A percentile compares a stretch with the other conserved stretches of the same genome.
These are phyloP conservation scores for Neobulgaria alba DNA, from an alignment of 2,329 filamentous ascomycete species.

Conservation along the genomic window DNA sequence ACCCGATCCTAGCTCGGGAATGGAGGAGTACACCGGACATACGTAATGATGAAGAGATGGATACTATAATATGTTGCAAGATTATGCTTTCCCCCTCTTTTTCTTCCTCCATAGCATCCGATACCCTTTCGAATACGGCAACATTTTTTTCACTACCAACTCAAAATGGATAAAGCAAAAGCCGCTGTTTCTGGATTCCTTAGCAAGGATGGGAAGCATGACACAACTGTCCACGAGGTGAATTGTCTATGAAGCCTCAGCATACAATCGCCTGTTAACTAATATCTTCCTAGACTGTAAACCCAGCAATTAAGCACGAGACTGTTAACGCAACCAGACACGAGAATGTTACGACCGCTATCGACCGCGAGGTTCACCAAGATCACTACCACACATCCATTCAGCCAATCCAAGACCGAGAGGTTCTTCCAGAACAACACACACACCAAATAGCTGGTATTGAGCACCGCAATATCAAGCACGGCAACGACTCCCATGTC, in stretches of 20 bases:
- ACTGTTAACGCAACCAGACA: conserved; percentile 50
- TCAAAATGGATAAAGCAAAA: conserved; percentile 56
- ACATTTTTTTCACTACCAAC: not conserved
- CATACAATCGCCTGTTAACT: conserved; percentile 4
- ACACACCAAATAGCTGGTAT: conserved; percentile 48
- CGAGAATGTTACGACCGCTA: conserved; percentile 51
- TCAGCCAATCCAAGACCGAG: conserved; percentile 51
- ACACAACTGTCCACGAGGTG: conserved; percentile 60
- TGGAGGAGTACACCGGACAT: no score
- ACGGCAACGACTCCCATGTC: conserved; percentile 45
- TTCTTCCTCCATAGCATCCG: not conserved
- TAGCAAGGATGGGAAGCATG: conserved; percentile 52
- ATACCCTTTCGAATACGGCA: no score
- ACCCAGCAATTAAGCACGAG: conserved; percentile 52
- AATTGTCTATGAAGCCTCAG: no score
- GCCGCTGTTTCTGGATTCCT: conserved; percentile 53
- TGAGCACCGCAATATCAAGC: conserved; percentile 52
- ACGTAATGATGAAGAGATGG: conserved; percentile 5
- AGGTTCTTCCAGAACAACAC: conserved; percentile 52
- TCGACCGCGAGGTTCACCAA: conserved; percentile 63
- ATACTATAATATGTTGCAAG: not conserved
- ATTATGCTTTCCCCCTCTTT: not conserved
- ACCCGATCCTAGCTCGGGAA: no score
- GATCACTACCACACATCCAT: conserved; percentile 64
- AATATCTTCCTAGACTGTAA: conserved; percentile 34